These are phyloP conservation scores for Murraya paniculata DNA, from an alignment of 345 rosid species.

Conservation along the genomic window DNA sequence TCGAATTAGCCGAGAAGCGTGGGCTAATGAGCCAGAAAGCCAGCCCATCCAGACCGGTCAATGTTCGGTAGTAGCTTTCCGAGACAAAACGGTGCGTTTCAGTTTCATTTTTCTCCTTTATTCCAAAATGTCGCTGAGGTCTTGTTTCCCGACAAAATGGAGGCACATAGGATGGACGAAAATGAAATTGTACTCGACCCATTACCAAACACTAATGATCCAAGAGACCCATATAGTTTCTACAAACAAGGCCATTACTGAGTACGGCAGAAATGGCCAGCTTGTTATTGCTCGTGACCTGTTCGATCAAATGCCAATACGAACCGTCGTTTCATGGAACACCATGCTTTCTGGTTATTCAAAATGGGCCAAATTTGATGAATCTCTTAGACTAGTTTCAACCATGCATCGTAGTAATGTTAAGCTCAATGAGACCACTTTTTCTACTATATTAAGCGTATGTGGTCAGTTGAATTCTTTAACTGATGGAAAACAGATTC, in stretches of 20 bases:
- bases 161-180: constrained; percentile 13
- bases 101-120: background rate
- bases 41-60: no score
- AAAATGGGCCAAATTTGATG: constrained; percentile 29
- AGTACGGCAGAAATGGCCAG: constrained; percentile 17
- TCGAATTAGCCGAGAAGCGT: no score
- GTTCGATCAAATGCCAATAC: constrained; percentile 49
- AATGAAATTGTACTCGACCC: constrained; percentile 9
- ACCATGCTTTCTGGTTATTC: constrained; percentile 44
- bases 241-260: constrained; percentile 29
- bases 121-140: constrained; percentile 1
- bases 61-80: background rate
- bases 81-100: background rate
- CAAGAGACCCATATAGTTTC: constrained; percentile 10
- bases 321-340: constrained; percentile 51
- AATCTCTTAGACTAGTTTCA: constrained; percentile 33
- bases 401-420: constrained; percentile 30
- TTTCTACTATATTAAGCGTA: constrained; percentile 32
- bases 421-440: constrained; percentile 36
- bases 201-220: background rate
- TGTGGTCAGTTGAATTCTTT: constrained; percentile 31
- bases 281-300: constrained; percentile 36
- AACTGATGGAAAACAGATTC: constrained; percentile 32
- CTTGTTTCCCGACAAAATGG: constrained; percentile 20
- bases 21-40: no score